Evolutionary conservation across 2,329 filamentous ascomycete genomes (phyloP).

Genomic region (Domatiomyces catenatus): DNA sequence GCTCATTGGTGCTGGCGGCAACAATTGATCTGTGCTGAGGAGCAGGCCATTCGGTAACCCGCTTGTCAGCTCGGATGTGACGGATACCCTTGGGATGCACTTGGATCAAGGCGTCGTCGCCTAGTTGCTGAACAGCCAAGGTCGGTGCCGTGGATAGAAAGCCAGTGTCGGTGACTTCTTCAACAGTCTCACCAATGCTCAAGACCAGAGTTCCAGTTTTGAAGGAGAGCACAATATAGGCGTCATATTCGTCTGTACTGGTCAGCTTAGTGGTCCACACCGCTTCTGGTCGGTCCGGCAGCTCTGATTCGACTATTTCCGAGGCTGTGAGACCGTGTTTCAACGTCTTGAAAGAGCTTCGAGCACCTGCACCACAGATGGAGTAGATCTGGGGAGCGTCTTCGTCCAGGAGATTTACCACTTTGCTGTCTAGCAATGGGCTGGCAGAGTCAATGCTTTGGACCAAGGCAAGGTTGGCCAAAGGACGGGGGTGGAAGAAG

Average conservation of each 20-base stretch:
- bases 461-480: slow-evolving; percentile 70
- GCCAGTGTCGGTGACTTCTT: slow-evolving; percentile 85
- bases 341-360: slow-evolving; percentile 78
- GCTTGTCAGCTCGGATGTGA: slow-evolving; percentile 62
- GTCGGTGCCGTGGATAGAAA: slow-evolving; percentile 83
- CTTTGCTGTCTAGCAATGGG: slow-evolving; percentile 77
- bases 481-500: slow-evolving; percentile 67
- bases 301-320: slow-evolving; percentile 85
- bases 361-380: slow-evolving; percentile 72
- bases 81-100: slow-evolving; percentile 93
- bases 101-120: slow-evolving; percentile 82
- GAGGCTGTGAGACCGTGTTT: slow-evolving; percentile 88
- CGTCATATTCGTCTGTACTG: slow-evolving; percentile 68
- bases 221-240: slow-evolving; percentile 91
- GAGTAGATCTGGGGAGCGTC: slow-evolving; percentile 95
- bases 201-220: slow-evolving; percentile 79
- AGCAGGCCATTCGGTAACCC: slow-evolving; percentile 82
- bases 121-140: slow-evolving; percentile 81
- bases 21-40: slow-evolving; percentile 92
- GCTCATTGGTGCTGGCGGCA: slow-evolving; percentile 79
- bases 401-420: slow-evolving; percentile 65
- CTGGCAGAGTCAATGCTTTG: slow-evolving; percentile 81
- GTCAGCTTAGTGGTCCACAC: slow-evolving; percentile 93
- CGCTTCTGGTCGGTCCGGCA: slow-evolving; percentile 73
- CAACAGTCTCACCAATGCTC: slow-evolving; percentile 91